Base-by-base conservation (phyloP, 2,329 filamentous ascomycete genomes). In the Didymella arachidicola region DNA sequence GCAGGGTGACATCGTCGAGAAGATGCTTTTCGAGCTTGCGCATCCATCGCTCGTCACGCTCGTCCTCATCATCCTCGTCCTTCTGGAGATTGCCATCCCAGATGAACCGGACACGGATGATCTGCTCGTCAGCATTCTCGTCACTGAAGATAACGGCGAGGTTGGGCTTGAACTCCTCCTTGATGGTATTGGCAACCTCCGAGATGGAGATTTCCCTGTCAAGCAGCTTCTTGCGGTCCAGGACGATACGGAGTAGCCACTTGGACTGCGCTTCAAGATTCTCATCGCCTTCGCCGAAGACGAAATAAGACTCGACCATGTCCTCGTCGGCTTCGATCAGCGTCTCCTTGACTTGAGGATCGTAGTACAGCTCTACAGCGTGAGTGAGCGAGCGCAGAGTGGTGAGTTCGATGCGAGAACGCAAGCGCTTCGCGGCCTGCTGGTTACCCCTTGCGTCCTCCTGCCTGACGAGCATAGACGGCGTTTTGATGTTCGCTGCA, bases 401-500 rank as follows among this genome's bases (percentile, higher is more conserved):
- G 16, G 96, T 98, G 77, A 97, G 93, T 79, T 99, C 95, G 27
- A 99, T 93, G 66, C 87, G 84, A 76, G 91, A 96, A 77, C 95
- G 92, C 64, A 99, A 83, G 49, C 91, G 91, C 63, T 88, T 98
- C 45, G 92, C 93, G 55, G 87, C 84, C 51, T 96, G 90, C 75
- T 96, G 91, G 58, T 86, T 87, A 38, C 84, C 85, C 16, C 83
- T 78, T 14, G 52, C 12, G 26, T 85, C 83, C 50, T 89, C 83
- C 68, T 97, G 86, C 73, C 93, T 96, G 34, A 99, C 92, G 61
- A 91, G 89, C 94, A 99, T 98, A 50, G 92, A 93, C 2, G 95
- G 95, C 0, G 95, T 99, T 84, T 98, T 99, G 83, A 99, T 97
- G 79, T 98, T 96, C 68, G 90, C 93, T 0, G 96, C 95, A 59